phyloP scores from a whole-genome alignment of 805 yeast genomes.

The Pichia gijzeniarum region DNA sequence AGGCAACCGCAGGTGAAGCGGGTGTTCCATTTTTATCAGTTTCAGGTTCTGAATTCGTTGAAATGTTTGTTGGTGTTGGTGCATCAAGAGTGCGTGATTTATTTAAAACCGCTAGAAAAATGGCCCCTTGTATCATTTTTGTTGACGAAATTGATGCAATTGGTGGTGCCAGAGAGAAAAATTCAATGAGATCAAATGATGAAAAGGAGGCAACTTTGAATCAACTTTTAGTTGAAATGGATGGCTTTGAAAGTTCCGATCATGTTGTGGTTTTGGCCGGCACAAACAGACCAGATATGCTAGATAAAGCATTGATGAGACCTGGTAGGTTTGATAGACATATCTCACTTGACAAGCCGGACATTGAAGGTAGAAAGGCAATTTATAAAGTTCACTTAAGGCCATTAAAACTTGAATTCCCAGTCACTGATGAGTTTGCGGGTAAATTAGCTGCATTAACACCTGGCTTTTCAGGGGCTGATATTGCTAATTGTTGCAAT shows the following conservation, averaged over 20 bases:
- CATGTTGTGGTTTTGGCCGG: slow-evolving; percentile 97
- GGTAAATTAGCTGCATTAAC: slow-evolving; percentile 93
- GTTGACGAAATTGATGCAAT: slow-evolving; percentile 99
- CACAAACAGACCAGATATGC: slow-evolving; percentile 90
- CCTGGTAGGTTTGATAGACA: slow-evolving; percentile 98
- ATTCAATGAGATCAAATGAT: slow-evolving; percentile 82
- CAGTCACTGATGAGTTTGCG: slow-evolving; percentile 51
- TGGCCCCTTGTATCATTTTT: slow-evolving; percentile 93
- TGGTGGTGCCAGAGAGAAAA: slow-evolving; percentile 71
- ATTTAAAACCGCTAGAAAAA: slow-evolving; percentile 84
- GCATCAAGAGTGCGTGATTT: slow-evolving; percentile 96
- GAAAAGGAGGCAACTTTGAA: slow-evolving; percentile 96
- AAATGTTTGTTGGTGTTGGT: slow-evolving; percentile 99
- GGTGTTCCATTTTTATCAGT: slow-evolving; percentile 95
- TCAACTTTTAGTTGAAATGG: slow-evolving; percentile 97
- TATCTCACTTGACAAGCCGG: slow-evolving; percentile 86
- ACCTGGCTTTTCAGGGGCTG: slow-evolving; percentile 98
- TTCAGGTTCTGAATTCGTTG: slow-evolving; percentile 96
- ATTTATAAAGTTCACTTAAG: slow-evolving; percentile 82
- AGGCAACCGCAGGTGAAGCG: slow-evolving; percentile 99
- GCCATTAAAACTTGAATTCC: slow-evolving; percentile 54
- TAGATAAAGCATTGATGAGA: slow-evolving; percentile 88
- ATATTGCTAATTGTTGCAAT: slow-evolving; percentile 92
- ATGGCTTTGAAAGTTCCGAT: slow-evolving; percentile 85
- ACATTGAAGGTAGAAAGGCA: slow-evolving; percentile 88